phyloP scores from a whole-genome alignment of 225 moss, liverwort and hornwort species.

The Sphagnum contortum region DNA sequence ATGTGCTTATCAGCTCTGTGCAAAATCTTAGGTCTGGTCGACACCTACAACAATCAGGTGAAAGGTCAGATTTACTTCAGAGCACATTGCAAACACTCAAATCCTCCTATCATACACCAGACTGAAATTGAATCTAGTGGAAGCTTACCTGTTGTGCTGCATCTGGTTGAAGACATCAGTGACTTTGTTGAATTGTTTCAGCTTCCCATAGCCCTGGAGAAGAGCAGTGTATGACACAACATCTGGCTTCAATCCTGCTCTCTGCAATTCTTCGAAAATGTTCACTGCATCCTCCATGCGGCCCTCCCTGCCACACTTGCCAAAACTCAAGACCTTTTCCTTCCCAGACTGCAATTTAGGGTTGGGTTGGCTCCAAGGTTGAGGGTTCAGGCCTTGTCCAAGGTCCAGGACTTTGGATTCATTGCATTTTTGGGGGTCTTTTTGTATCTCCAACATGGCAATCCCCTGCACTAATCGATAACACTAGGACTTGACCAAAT shows the following conservation, averaged over 20 bases:
- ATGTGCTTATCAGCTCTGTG: constrained; percentile 57
- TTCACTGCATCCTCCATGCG: constrained; percentile 52
- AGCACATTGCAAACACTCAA: background rate
- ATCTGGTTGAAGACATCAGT: constrained; percentile 41
- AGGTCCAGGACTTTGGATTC: too few relatives aligned
- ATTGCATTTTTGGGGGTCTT: too few relatives aligned
- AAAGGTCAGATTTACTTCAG: background rate
- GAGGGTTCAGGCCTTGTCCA: too few relatives aligned
- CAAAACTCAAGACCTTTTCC: background rate
- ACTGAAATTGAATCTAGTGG: background rate
- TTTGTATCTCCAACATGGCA: too few relatives aligned
- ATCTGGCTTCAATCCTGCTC: constrained; percentile 43
- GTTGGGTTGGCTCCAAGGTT: too few relatives aligned
- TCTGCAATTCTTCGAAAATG: constrained; percentile 36
- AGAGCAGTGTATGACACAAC: constrained; percentile 51
- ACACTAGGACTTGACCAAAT: too few relatives aligned
- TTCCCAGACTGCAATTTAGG: too few relatives aligned
- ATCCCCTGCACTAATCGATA: too few relatives aligned
- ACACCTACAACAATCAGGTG: constrained; percentile 18
- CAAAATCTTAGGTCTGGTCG: constrained; percentile 53
- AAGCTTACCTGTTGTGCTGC: constrained; percentile 38
- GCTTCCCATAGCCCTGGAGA: constrained; percentile 54
- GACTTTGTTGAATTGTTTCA: constrained; percentile 41
- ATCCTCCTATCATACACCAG: background rate
- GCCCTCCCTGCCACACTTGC: constrained; percentile 30